Conservation (phyloP, 2,329 filamentous ascomycete genomes). For the Juglanconis juglandina region DNA sequence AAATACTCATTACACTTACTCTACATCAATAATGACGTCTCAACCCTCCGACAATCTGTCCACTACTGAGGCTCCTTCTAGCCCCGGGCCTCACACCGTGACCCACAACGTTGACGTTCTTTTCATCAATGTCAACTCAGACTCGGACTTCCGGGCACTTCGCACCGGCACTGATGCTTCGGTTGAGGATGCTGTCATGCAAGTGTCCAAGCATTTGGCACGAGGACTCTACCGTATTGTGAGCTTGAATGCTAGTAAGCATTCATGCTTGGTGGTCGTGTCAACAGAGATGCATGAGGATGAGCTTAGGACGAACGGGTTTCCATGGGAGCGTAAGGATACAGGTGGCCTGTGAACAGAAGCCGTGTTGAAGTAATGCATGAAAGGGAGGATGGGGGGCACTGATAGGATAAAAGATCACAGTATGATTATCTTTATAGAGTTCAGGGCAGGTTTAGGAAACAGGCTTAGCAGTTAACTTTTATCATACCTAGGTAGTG, state of each 20-base stretch:
- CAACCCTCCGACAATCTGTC: background rate
- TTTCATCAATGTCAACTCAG: background rate
- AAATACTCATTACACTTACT: too few species aligned
- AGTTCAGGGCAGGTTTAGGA: too few species aligned
- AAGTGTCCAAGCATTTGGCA: constrained; percentile 10
- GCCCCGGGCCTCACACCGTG: background rate
- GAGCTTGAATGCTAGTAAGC: constrained; percentile 7
- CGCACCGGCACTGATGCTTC: background rate
- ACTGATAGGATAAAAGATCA: too few species aligned
- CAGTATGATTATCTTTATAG: too few species aligned
- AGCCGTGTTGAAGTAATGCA: background rate
- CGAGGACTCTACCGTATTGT: constrained; percentile 12
- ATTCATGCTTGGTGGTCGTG: constrained; percentile 11
- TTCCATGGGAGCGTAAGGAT: background rate
- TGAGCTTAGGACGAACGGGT: background rate
- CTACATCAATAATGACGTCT: background rate
- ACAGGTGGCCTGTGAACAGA: background rate
- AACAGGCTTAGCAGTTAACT: too few species aligned
- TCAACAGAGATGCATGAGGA: background rate
- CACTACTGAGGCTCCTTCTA: too few species aligned
- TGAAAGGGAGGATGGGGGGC: background rate
- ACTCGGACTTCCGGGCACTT: background rate
- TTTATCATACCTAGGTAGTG: too few species aligned
- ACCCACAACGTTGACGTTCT: background rate
- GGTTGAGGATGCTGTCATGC: constrained; percentile 1